Base-by-base conservation (phyloP, 108 stramenopile genomes). In the Nitzschia putrida region DNA sequence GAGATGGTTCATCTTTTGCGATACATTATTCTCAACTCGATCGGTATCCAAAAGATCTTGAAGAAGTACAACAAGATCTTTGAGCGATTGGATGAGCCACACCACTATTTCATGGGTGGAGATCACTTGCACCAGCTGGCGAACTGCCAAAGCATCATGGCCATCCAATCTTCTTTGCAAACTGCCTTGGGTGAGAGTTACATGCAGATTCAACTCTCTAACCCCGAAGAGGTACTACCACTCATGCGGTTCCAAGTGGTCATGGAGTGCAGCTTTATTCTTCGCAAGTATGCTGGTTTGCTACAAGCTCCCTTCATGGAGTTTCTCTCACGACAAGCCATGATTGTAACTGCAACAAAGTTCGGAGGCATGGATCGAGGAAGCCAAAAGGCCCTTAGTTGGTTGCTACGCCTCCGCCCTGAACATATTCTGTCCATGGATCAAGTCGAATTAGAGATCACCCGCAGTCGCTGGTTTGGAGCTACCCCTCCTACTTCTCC, bases 1-100 rank as follows among this genome's bases (percentile, higher is more conserved):
- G 83, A 89, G 76, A 61, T 86, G 34, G 57, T 85, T 22, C 85
- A 86, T 68, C 57, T 89, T 10, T 69, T 89, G 23, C 68, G 75
- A 68, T 89, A 78, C 66, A 80, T 84, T 26, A 83, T 82, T 54
- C 21, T 89, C 29, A 89, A 89, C 69, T 63, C 77, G 38, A 73
- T 85, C 2, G 87, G 84, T 3, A 70, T 84, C n/a, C 70, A 85
- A 42, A 89, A 89, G 64, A 86, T 89, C 38, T 68, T 81, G 26
- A 89, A 89, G 44, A 89, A 89, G 55, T 81, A 86, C 61, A 74
- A 83, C 50, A 88, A 88, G 57, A 66, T 75, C 11, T 51, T 78
- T 34, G 68, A 73, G 45, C 38, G 23, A 22, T 66, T 72, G 57
- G 54, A 68, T 37, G 39, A 80, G 63, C 45, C 55, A 39, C 60